Evolutionary conservation across 2,329 filamentous ascomycete species (phyloP), one percentile per base, ranked within the genome.

Genomic region (Berkeleyomyces rouxiae): DNA sequence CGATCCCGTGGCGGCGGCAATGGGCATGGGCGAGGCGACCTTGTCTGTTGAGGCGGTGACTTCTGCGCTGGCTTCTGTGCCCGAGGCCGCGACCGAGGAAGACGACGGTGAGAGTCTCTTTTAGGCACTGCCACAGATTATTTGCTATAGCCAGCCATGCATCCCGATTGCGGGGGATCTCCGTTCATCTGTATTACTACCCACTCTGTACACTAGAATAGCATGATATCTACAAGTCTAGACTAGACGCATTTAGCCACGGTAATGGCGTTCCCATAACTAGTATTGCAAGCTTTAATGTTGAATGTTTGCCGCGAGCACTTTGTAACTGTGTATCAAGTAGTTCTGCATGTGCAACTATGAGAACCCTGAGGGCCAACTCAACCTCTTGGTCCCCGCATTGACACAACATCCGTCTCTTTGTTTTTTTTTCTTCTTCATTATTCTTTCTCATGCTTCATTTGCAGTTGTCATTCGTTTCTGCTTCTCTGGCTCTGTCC

Each of bases 281-380:
- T 23, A 23, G n/a, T 23, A 23, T 23, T 23, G 23, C 23, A 23
- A 23, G 23, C 23, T 23, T 23, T 23, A 23, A 23, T 23, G 23
- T 23, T 23, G 23, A 23, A 23, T 23, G 23, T 23, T 23, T 23
- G 23, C 23, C 23, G 23, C 23, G 23, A 23, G 23, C 2, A 37
- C 46, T 40, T 11, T 36, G n/a, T 23, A 44, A 7, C 44, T 59
- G n/a, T 59, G 11, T 51, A 51, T 23, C 16, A 9, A 43, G 55
- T 16, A 58, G 36, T 23, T 10, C 49, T 10, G 10, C 37, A 39
- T 9, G 13, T 46, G 36, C 6, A 37, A 36, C 23, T n/a, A 60
- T 11, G 36, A 61, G 60, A 57, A 57, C 51, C 49, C 47, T 61
- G 47, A 61, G 60, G 51, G 60, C 47, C 47, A 57, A 23, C 37